Conservation (phyloP, 2,329 filamentous ascomycete genomes). For the Claviceps capensis region DNA sequence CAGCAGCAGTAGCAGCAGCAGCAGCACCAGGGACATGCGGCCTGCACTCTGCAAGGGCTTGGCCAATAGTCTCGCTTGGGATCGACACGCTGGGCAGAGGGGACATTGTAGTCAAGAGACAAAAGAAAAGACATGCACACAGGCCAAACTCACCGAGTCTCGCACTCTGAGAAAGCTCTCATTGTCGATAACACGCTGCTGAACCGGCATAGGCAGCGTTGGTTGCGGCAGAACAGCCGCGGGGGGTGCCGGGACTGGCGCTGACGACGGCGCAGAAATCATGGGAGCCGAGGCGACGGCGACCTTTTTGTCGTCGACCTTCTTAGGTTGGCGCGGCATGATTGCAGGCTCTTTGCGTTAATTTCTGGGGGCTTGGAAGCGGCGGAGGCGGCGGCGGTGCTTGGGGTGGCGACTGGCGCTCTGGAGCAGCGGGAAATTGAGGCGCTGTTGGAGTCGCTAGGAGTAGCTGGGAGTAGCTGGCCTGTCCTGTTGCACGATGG, state of each 20-base stretch:
- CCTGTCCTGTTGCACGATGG: slow-evolving; percentile 1
- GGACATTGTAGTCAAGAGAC: too few species aligned
- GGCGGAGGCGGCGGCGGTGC: not conserved
- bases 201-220: slow-evolving; percentile 8
- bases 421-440: slow-evolving; percentile 5
- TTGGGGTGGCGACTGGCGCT: slow-evolving; percentile 2
- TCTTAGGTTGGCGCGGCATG: slow-evolving; percentile 35
- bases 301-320: slow-evolving; percentile 25
- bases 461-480: not conserved
- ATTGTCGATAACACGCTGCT: slow-evolving; percentile 41
- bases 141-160: slow-evolving; percentile 54
- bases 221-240: slow-evolving; percentile 6
- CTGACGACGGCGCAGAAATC: slow-evolving; percentile 3
- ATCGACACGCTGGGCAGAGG: not conserved
- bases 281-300: slow-evolving; percentile 19
- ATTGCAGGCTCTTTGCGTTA: slow-evolving; percentile 7
- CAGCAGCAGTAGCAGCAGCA: not conserved
- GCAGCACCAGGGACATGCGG: not conserved
- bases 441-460: slow-evolving; percentile 10
- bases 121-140: slow-evolving; percentile 6
- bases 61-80: not conserved
- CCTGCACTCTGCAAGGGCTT: not conserved
- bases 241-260: not conserved
- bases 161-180: slow-evolving; percentile 69
- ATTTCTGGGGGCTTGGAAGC: not conserved